A percentile compares a stretch with the other conserved stretches of the same genome.
Evolutionary conservation across 2,329 filamentous ascomycete species (phyloP).

Genomic region (Pseudogymnoascus pannorum): DNA sequence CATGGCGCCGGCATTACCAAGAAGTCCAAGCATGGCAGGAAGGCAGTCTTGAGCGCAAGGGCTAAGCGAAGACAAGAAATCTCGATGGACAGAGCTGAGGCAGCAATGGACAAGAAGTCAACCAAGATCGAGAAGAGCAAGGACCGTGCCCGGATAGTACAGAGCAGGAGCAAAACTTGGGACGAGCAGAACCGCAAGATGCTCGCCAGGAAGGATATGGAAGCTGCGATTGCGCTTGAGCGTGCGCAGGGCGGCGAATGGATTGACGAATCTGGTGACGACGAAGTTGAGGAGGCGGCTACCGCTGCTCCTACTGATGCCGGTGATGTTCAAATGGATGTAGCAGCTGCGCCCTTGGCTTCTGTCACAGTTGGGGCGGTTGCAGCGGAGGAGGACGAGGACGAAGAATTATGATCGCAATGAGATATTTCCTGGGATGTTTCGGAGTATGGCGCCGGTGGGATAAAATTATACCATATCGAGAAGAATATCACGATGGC

Average conservation of each 20-base stretch:
- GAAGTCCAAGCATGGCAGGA: conserved; percentile 52
- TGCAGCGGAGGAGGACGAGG: background rate
- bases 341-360: background rate
- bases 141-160: conserved; percentile 39
- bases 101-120: conserved; percentile 50
- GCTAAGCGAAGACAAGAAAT: conserved; percentile 50
- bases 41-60: conserved; percentile 46
- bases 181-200: conserved; percentile 48
- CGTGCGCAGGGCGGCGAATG: conserved; percentile 5
- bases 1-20: conserved; percentile 60
- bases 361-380: background rate
- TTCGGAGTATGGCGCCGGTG: conserved; percentile 6
- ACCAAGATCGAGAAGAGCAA: conserved; percentile 50
- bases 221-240: conserved; percentile 12
- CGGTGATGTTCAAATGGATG: background rate
- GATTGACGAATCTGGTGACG: conserved; percentile 5
- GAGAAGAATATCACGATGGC: conserved; percentile 10
- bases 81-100: conserved; percentile 51
- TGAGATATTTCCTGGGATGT: background rate
- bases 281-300: background rate
- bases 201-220: conserved; percentile 21
- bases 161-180: conserved; percentile 47
- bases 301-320: background rate
- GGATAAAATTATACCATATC: conserved; percentile 11
- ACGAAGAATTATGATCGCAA: conserved; percentile 8